A percentile compares a stretch with the other conserved stretches of the same genome.
Evolutionary conservation across 2,329 filamentous ascomycete species (phyloP).

Genomic region (Aspergillus chevalieri): DNA sequence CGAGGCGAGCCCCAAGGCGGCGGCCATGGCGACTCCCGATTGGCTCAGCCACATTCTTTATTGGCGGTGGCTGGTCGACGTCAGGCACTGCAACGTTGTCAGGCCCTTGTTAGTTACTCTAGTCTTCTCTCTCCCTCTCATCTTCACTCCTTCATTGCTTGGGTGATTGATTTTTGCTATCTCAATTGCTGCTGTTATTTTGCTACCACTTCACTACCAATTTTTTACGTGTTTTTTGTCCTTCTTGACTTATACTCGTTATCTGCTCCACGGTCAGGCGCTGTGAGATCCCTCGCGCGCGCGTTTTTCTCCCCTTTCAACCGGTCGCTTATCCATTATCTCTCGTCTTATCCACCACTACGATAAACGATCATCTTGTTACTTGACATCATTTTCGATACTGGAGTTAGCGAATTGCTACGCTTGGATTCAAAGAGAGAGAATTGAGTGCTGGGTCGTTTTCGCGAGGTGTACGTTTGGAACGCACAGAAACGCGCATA

Average conservation of each 20-base stretch:
- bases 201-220: too few relatives aligned
- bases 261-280: neutral
- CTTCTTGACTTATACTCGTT: neutral
- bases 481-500: neutral
- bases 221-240: neutral
- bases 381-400: neutral
- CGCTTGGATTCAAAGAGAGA: neutral
- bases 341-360: neutral
- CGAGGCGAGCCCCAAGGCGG: neutral
- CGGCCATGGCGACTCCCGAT: neutral
- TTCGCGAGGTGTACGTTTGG: neutral
- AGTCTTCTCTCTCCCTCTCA: neutral
- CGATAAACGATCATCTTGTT: neutral
- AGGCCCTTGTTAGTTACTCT: neutral
- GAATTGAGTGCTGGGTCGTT: neutral
- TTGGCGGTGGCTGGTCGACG: conserved; percentile 10
- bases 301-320: conserved; percentile 1
- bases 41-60: conserved; percentile 5
- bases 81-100: neutral
- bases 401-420: neutral
- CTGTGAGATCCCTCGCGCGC: neutral
- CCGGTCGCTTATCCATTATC: neutral
- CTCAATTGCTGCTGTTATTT: neutral
- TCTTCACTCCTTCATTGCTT: neutral
- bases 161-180: neutral